Evolutionary conservation across 352 stramenopile genomes (phyloP).

Genomic region (Globisporangium radiosum): DNA sequence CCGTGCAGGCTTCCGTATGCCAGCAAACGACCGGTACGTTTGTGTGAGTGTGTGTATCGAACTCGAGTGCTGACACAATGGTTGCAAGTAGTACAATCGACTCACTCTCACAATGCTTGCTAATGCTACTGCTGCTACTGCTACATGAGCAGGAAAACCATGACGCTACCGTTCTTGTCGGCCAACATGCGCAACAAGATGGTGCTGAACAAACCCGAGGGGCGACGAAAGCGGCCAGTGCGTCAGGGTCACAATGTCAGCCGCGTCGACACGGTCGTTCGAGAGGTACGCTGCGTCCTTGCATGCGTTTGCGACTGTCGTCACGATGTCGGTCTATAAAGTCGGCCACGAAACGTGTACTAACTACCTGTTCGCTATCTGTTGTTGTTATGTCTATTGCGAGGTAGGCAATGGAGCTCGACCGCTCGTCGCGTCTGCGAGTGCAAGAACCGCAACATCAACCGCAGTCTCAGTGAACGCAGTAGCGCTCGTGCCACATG

Average conservation of each 20-base stretch:
- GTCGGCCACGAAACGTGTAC: no score
- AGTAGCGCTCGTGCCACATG: no score
- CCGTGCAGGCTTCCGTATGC: conserved; percentile 80
- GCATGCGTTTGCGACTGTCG: background rate
- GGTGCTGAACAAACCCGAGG: conserved; percentile 63
- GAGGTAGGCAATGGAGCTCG: conserved; percentile 57
- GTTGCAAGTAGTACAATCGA: no score
- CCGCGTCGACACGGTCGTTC: conserved; percentile 61
- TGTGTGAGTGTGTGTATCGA: conserved; percentile 1
- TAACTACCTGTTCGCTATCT: background rate
- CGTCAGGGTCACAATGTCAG: conserved; percentile 33
- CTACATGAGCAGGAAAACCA: conserved; percentile 35
- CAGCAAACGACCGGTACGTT: conserved; percentile 56
- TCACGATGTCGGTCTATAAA: background rate
- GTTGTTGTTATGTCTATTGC: background rate
- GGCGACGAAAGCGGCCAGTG: conserved; percentile 44
- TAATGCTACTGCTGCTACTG: background rate
- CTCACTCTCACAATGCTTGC: conserved; percentile 2
- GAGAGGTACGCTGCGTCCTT: conserved; percentile 28
- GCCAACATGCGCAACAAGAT: conserved; percentile 60
- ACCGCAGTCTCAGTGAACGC: background rate
- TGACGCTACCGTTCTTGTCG: conserved; percentile 69
- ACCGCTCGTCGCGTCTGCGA: conserved; percentile 40
- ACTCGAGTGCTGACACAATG: background rate
- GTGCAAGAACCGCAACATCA: conserved; percentile 20